Evolutionary conservation across 2,329 filamentous ascomycete species (phyloP).

Genomic region (Dactylellina haptotyla): DNA sequence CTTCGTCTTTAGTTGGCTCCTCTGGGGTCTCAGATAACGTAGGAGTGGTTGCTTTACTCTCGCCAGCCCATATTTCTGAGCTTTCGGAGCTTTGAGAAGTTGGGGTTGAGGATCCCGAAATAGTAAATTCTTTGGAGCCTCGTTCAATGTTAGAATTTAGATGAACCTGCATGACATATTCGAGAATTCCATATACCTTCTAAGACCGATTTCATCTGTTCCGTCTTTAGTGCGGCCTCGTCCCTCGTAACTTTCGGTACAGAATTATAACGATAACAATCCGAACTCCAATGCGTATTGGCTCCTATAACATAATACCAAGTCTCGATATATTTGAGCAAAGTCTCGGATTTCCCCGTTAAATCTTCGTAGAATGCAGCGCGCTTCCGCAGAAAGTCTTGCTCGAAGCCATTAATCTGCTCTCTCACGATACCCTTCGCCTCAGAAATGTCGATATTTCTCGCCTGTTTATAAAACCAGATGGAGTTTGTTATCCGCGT

Average conservation of each 20-base stretch:
- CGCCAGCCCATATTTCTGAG: no score
- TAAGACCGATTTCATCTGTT: background rate
- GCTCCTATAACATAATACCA: background rate
- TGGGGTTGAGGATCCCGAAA: no score
- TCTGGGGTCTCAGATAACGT: no score
- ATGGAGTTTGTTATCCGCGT: background rate
- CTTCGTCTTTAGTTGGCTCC: no score
- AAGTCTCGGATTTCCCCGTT: background rate
- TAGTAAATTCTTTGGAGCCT: no score
- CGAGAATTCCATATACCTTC: background rate
- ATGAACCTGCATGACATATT: no score
- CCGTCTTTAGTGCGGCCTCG: background rate
- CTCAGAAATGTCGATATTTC: background rate
- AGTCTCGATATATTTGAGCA: background rate
- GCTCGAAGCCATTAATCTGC: background rate
- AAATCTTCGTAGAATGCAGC: background rate
- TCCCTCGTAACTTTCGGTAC: background rate
- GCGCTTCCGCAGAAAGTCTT: background rate
- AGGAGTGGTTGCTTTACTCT: no score
- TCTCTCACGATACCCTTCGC: background rate
- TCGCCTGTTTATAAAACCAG: background rate
- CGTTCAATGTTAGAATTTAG: no score
- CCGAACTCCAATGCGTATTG: conserved; percentile 7
- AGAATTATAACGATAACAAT: background rate
- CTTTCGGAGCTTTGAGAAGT: no score